Evolutionary conservation across 2,329 filamentous ascomycete genomes (phyloP), one percentile per base, ranked within the genome.

Genomic region (Xylaria sp.): DNA sequence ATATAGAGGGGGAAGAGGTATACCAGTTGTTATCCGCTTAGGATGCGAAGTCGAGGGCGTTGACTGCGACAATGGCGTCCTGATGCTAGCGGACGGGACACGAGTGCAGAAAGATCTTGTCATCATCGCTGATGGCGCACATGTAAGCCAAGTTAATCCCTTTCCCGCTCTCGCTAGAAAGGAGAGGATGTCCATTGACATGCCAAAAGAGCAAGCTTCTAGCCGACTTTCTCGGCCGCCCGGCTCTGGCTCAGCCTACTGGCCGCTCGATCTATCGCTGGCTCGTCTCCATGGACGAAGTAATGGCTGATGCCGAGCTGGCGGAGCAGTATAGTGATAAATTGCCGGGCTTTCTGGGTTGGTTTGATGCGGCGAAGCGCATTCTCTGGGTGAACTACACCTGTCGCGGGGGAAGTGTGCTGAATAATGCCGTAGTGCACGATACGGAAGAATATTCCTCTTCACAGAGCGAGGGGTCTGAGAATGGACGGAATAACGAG

Each of bases 1-100:
- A 49, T 13, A 31, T 17, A 13, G 29, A 10, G 45, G 4, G 44
- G 6, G 68, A 77, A 63, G 29, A 51, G 67, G 13, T 3, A 49
- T 6, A 0, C 65, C 61, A 5, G 68, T 69, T 0, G 33, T 2
- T 15, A 65, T 73, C 11, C 50, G 42, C 31, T 42, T 68, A 3
- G 67, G 66, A 1, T 65, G 66, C 27, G 63, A 61, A 45, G 63
- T 70, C 6, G 22, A 10, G 17, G 45, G 44, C 7, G 51, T 71
- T 3, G 69, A 71, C 20, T 71, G 69, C 69, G 92, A 96, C 79
- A 92, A 92, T 0, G 94, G 94, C 0, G 92, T 91, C 68, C 89
- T 87, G 17, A 73, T 70, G 0, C 70, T 81, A 5, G 64, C 63
- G 5, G 68, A 71, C n/a, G 79, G 79, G 2, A 59, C 72, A 4